Percentiles rank a stretch among this genome's conserved stretches.
Evolutionary conservation across 2,329 filamentous ascomycete species (phyloP).

Genomic region (Beauveria scarabaeidicola): DNA sequence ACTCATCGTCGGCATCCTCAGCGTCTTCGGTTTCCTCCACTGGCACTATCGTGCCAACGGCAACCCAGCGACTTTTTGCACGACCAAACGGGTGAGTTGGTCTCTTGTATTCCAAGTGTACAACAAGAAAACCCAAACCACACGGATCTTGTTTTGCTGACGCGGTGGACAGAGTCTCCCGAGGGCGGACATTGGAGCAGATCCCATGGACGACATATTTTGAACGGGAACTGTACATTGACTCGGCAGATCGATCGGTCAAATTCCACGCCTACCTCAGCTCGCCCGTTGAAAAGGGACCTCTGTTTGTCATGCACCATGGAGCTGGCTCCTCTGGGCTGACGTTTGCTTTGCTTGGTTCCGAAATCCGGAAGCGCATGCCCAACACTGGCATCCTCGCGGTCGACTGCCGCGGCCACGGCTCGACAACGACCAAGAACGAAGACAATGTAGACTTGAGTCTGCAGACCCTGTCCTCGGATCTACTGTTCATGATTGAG

Average conservation of each 20-base stretch:
- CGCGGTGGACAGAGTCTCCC: constrained; percentile 30
- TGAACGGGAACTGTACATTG: constrained; percentile 73
- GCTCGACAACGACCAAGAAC: constrained; percentile 50
- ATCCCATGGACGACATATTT: constrained; percentile 88
- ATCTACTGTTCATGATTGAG: constrained; percentile 62
- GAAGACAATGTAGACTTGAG: constrained; percentile 51
- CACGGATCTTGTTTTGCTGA: neutral
- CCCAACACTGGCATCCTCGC: constrained; percentile 78
- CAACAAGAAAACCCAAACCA: neutral
- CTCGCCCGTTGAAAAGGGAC: constrained; percentile 64
- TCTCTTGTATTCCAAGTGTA: constrained; percentile 2
- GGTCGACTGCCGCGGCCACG: constrained; percentile 80
- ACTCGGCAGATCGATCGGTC: constrained; percentile 39
- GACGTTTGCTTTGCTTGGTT: constrained; percentile 76
- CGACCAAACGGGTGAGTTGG: constrained; percentile 55
- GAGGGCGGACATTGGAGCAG: constrained; percentile 51
- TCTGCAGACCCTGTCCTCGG: constrained; percentile 62
- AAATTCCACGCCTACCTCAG: constrained; percentile 82
- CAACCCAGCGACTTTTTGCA: constrained; percentile 64
- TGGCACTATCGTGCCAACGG: constrained; percentile 79
- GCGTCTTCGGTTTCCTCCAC: constrained; percentile 73
- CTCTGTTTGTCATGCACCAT: constrained; percentile 89
- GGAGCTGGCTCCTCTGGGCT: constrained; percentile 89
- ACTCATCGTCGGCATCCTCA: constrained; percentile 62
- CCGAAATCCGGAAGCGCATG: constrained; percentile 67